Conservation (phyloP, 305 asterid genomes). For the Ilex paraguariensis region DNA sequence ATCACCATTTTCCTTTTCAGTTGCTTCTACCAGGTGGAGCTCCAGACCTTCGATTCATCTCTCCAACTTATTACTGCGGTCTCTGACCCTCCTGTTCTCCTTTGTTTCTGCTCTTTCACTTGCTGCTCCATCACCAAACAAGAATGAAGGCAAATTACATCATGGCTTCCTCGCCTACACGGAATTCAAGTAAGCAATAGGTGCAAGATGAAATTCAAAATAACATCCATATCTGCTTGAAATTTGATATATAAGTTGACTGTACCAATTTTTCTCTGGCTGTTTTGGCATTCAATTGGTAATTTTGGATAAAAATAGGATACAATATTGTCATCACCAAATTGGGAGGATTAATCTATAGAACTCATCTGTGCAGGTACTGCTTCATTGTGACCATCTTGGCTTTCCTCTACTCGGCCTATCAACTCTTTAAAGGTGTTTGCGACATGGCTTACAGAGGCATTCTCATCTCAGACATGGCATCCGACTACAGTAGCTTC, state of each 20-base stretch:
- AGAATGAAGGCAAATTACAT: conserved; percentile 6
- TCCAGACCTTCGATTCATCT: conserved; percentile 29
- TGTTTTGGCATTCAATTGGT: no score
- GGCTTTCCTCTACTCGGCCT: conserved; percentile 38
- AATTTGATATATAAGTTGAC: no score
- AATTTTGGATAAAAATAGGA: no score
- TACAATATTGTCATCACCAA: no score
- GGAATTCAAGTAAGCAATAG: conserved; percentile 32
- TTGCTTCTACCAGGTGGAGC: conserved; percentile 42
- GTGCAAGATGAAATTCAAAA: background rate
- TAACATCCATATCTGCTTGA: background rate
- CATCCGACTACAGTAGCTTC: conserved; percentile 62
- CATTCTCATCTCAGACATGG: conserved; percentile 46
- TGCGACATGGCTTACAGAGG: conserved; percentile 56
- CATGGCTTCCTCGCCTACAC: conserved; percentile 26
- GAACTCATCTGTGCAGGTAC: conserved; percentile 32
- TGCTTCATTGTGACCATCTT: conserved; percentile 38
- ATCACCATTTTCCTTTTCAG: conserved; percentile 44
- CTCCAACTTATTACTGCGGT: conserved; percentile 35
- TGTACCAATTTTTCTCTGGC: no score
- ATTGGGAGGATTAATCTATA: no score
- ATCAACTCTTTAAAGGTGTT: conserved; percentile 52
- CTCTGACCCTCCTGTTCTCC: conserved; percentile 30
- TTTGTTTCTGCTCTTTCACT: conserved; percentile 41
- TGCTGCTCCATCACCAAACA: conserved; percentile 30